Evolutionary conservation across 2,329 filamentous ascomycete genomes (phyloP).

Genomic region (Colletotrichum musae): DNA sequence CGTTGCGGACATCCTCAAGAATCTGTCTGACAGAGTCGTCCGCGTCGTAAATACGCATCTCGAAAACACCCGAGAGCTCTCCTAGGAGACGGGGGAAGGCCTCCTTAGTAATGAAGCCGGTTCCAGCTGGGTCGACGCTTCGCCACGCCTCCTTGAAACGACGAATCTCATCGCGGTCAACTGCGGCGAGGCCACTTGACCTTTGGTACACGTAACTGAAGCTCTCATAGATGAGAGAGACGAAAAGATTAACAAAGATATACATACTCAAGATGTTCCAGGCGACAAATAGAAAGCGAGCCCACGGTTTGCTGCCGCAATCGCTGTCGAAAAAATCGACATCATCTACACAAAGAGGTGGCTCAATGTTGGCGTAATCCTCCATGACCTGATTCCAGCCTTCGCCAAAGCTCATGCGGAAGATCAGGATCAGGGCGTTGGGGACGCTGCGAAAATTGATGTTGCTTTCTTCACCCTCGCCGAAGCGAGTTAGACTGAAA

Average conservation of each 20-base stretch:
- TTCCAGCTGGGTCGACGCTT: constrained; percentile 91
- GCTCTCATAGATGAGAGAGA: constrained; percentile 98
- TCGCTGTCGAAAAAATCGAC: constrained; percentile 87
- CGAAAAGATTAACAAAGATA: constrained; percentile 98
- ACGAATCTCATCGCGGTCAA: constrained; percentile 93
- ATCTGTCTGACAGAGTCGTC: constrained; percentile 91
- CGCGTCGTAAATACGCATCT: constrained; percentile 95
- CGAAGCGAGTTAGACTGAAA: constrained; percentile 94
- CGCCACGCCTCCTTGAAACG: constrained; percentile 99
- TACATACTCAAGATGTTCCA: constrained; percentile 99
- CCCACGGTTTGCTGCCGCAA: constrained; percentile 93
- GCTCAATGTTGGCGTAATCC: constrained; percentile 86
- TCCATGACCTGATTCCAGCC: constrained; percentile 99
- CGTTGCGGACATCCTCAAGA: constrained; percentile 83
- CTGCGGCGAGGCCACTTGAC: constrained; percentile 90
- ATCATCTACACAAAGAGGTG: constrained; percentile 84
- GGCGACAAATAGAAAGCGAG: constrained; percentile 88
- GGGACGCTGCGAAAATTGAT: constrained; percentile 95
- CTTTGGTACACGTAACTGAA: constrained; percentile 99
- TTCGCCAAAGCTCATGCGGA: constrained; percentile 93
- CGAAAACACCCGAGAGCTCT: constrained; percentile 94
- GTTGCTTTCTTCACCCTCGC: constrained; percentile 78
- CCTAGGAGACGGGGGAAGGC: constrained; percentile 90
- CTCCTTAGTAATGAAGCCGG: constrained; percentile 91
- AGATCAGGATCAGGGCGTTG: constrained; percentile 92